Conservation (phyloP, 352 stramenopile species). For the Blastocystis sp. region DNA sequence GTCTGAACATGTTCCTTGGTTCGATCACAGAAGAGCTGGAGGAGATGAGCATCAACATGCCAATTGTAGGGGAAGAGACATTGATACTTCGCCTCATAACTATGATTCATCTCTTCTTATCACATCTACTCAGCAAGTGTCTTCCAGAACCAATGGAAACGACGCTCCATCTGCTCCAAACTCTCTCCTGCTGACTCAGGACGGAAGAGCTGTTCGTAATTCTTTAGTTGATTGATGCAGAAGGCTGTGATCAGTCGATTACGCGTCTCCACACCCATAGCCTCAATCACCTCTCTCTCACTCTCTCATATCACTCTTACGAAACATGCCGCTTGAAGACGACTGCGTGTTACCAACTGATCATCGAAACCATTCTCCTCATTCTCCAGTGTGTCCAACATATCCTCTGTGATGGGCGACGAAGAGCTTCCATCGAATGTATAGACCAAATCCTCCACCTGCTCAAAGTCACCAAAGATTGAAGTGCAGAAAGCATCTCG, state of each 20-base stretch:
- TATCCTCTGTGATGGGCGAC: background rate
- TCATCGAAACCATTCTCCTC: constrained; percentile 18
- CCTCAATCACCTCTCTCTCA: constrained; percentile 76
- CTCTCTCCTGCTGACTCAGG: constrained; percentile 63
- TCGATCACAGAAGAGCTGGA: constrained; percentile 80
- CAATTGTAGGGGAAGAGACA: constrained; percentile 88
- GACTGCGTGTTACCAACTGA: constrained; percentile 62
- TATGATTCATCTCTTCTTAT: background rate
- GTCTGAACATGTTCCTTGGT: constrained; percentile 68
- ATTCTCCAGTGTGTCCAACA: constrained; percentile 40
- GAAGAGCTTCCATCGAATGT: background rate
- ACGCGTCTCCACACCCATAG: constrained; percentile 71
- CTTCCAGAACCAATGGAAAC: constrained; percentile 79
- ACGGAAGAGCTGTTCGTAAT: constrained; percentile 72
- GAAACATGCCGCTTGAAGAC: constrained; percentile 46
- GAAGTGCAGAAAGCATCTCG: constrained; percentile 77
- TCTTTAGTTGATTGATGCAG: constrained; percentile 73
- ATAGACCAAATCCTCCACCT: constrained; percentile 57
- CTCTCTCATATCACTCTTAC: constrained; percentile 70
- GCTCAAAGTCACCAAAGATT: constrained; percentile 81
- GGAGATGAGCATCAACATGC: constrained; percentile 84
- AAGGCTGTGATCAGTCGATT: constrained; percentile 73
- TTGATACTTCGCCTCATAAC: constrained; percentile 72
- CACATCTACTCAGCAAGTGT: constrained; percentile 67
- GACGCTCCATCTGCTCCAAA: constrained; percentile 75